A percentile compares a stretch with the other conserved stretches of the same genome.
These are phyloP conservation scores for Elongisporangium prolatum DNA, from an alignment of 352 stramenopile species.

Conservation along the genomic window DNA sequence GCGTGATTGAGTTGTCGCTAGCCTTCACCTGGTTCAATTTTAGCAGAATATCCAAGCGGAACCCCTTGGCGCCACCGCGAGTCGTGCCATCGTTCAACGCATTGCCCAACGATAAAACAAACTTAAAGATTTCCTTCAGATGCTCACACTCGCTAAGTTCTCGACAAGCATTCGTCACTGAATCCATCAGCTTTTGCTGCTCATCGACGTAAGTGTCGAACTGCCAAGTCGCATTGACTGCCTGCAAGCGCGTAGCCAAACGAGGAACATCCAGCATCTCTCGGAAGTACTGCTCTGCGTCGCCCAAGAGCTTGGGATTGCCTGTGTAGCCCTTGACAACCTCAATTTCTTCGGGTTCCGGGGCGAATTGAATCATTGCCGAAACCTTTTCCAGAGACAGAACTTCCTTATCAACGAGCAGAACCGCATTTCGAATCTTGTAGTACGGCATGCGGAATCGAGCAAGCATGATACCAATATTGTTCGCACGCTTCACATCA, in stretches of 20 bases:
- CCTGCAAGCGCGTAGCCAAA: conserved; percentile 61
- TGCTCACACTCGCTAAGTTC: conserved; percentile 87
- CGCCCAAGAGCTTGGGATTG: conserved; percentile 67
- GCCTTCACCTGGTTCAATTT: conserved; percentile 89
- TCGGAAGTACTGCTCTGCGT: conserved; percentile 78
- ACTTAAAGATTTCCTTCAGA: conserved; percentile 83
- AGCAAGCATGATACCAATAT: conserved; percentile 85
- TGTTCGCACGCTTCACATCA: conserved; percentile 81
- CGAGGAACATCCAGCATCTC: conserved; percentile 65
- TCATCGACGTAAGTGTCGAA: conserved; percentile 82
- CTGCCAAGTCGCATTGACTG: conserved; percentile 79
- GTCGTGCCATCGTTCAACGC: conserved; percentile 87
- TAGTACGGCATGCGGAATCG: conserved; percentile 79
- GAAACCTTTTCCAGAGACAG: conserved; percentile 72
- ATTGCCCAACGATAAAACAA: conserved; percentile 86
- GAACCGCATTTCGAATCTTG: conserved; percentile 71
- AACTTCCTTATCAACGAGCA: conserved; percentile 73
- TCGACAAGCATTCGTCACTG: conserved; percentile 83
- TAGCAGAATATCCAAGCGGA: conserved; percentile 81
- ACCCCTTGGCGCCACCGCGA: conserved; percentile 83
- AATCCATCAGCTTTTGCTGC: conserved; percentile 68
- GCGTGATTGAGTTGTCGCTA: conserved; percentile 74
- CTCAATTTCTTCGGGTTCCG: conserved; percentile 64
- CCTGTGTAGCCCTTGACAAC: conserved; percentile 57
- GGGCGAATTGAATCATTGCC: conserved; percentile 72